Evolutionary conservation across 768 basidiomycete species (phyloP).

Genomic region (Coprinopsis strossmayeri): DNA sequence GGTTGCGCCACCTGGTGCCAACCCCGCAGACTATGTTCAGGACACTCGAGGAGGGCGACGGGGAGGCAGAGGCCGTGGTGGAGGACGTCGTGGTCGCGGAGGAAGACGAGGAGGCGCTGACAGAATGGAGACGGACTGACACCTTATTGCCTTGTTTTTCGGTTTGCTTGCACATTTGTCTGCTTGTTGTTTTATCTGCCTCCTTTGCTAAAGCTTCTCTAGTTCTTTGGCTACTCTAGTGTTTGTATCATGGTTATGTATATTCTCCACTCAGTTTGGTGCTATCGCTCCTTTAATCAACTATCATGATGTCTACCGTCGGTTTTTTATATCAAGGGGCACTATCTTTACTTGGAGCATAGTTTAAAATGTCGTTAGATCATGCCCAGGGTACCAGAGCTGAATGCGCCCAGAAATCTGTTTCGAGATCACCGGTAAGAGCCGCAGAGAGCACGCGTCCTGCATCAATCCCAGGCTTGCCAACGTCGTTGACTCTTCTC

Average conservation of each 20-base stretch:
- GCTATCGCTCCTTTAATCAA: no score
- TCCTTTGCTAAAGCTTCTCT: no score
- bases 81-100: constrained; percentile 29
- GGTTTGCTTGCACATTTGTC: background rate
- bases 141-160: background rate
- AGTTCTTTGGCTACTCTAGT: background rate
- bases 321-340: no score
- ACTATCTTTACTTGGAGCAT: no score
- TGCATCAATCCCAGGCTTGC: background rate
- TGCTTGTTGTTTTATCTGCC: no score
- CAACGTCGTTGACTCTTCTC: background rate
- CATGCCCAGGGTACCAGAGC: no score
- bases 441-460: constrained; percentile 1
- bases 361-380: no score
- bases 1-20: constrained; percentile 59
- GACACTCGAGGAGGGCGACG: constrained; percentile 24
- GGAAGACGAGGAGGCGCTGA: constrained; percentile 24
- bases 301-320: no score
- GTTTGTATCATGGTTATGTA: constrained; percentile 2
- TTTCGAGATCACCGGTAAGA: background rate
- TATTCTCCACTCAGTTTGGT: background rate
- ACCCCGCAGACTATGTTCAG: constrained; percentile 46
- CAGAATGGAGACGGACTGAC: constrained; percentile 52
- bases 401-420: no score
- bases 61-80: constrained; percentile 30